A percentile compares a stretch with the other conserved stretches of the same genome.
phyloP scores from a whole-genome alignment of 2,329 filamentous ascomycete genomes.

The Parascedosporium putredinis region DNA sequence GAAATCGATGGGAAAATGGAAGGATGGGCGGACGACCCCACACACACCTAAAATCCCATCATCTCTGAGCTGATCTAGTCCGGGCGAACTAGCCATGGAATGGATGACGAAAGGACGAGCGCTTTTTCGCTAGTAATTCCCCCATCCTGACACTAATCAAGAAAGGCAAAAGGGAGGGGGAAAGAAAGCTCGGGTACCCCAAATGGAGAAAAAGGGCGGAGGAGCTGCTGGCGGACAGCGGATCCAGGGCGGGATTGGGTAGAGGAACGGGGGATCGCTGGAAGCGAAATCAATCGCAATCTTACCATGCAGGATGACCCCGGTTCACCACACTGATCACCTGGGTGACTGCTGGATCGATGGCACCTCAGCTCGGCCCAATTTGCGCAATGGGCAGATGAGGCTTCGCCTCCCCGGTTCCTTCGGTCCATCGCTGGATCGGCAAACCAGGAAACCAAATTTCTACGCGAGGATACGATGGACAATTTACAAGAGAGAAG shows the following conservation, averaged over 20 bases:
- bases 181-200: not conserved
- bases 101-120: too few relatives aligned
- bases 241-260: not conserved
- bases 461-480: too few relatives aligned
- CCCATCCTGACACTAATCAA: too few relatives aligned
- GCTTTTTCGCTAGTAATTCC: too few relatives aligned
- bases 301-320: not conserved
- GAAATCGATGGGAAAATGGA: not conserved
- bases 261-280: not conserved
- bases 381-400: not conserved
- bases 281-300: not conserved
- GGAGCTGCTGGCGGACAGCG: not conserved
- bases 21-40: not conserved
- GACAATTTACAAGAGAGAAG: too few relatives aligned
- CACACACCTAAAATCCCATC: not conserved
- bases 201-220: not conserved
- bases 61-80: not conserved
- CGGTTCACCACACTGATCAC: not conserved
- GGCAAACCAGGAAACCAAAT: too few relatives aligned
- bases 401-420: not conserved
- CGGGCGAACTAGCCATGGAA: too few relatives aligned
- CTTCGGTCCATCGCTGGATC: too few relatives aligned
- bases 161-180: too few relatives aligned
- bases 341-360: not conserved
- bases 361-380: not conserved